A percentile compares a stretch with the other conserved stretches of the same genome.
phyloP scores from a whole-genome alignment of 2,329 filamentous ascomycete genomes.

The Onygenales sp. region DNA sequence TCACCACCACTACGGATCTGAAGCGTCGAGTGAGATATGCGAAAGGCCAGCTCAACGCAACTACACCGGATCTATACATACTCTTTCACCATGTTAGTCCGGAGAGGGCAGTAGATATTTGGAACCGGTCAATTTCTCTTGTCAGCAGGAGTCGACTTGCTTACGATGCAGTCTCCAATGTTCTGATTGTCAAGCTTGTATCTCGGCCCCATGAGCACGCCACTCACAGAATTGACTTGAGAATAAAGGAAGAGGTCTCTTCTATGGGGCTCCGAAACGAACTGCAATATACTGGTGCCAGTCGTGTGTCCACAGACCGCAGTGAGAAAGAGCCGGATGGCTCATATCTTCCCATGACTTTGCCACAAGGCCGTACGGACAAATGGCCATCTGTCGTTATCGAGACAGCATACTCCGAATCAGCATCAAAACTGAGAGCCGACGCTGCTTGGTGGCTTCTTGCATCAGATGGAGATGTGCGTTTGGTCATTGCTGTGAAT shows the following conservation, averaged over 20 bases:
- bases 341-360: not conserved
- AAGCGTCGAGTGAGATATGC: not conserved
- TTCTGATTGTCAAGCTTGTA: not conserved
- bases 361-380: constrained; percentile 2
- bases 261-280: not conserved
- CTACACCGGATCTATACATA: not conserved
- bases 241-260: not conserved
- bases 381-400: constrained; percentile 5
- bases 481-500: not conserved
- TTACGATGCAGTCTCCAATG: not conserved
- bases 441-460: constrained; percentile 7
- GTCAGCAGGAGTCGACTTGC: not conserved
- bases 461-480: constrained; percentile 3
- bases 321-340: constrained; percentile 1
- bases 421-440: not conserved
- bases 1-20: not conserved
- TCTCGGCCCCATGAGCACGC: not conserved
- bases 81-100: not conserved
- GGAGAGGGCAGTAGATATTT: not conserved
- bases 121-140: not conserved
- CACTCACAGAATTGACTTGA: not conserved
- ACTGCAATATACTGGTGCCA: not conserved
- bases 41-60: not conserved
- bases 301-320: not conserved
- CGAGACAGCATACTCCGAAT: constrained; percentile 4